Evolutionary conservation across 768 basidiomycete species (phyloP), one percentile per base, ranked within the genome.

Genomic region (Boletus eberwhitei): DNA sequence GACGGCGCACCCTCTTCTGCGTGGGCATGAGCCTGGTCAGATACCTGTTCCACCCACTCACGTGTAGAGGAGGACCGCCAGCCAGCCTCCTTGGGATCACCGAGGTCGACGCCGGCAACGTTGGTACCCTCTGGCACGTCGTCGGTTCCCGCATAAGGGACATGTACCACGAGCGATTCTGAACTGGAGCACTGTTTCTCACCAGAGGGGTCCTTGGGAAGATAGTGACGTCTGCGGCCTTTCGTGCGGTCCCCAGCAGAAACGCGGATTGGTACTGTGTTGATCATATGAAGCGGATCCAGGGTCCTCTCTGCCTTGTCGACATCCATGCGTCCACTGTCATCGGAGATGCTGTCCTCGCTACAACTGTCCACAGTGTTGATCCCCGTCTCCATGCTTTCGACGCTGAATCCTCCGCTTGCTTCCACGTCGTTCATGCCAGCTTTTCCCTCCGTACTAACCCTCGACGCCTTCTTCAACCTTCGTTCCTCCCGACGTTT

Each of bases 11-110:
- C 50, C 16, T 50, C 59, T 48, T 45, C 58, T 24, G 14, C 32
- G 14, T 31, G 53, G 17, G 36, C 48, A 36, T 62, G 59, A 3
- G 70, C 71, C 55, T 73, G 68, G 48, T 74, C 69, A 8, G 64
- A 67, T 8, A 75, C 71, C 48, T 71, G 71, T 59, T 80, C 75
- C 14, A 74, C 79, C 81, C 81, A 82, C 52, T 73, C 70, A 49
- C 73, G 71, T 16, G 79, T 81, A 29, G 70, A 61, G 24, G 62
- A 60, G 24, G 61, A 47, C 29, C 63, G 60, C 64, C 63, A 63
- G 34, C 57, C 65, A 3, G 60, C 45, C 52, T 65, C 44, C 32
- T 57, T 58, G 58, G 63, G 55, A 62, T 56, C 54, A 3, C 55
- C 29, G 29, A 70, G 54, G 44, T 54, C 53, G 26, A 65, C 52